Percentiles rank a stretch among this genome's conserved stretches.
Conservation (phyloP, 306 rosid species). For the Trichosanthes truncata region DNA sequence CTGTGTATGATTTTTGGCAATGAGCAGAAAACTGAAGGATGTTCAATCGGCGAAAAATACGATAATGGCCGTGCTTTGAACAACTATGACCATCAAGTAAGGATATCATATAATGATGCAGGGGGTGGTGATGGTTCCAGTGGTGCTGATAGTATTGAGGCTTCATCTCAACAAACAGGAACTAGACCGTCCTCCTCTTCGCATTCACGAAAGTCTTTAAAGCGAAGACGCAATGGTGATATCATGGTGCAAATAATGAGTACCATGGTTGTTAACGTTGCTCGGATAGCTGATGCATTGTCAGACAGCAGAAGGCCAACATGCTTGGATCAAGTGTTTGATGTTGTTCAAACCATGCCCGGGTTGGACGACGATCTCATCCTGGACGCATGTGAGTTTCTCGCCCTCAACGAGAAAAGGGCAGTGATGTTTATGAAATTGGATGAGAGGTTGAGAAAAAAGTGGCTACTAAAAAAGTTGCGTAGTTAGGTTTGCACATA, state of each 20-base stretch:
- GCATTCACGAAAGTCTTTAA: constrained; percentile 30
- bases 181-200: constrained; percentile 39
- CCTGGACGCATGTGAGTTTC: constrained; percentile 45
- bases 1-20: constrained; percentile 37
- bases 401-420: constrained; percentile 38
- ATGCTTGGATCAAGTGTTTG: constrained; percentile 41
- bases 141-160: constrained; percentile 23
- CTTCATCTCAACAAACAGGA: constrained; percentile 41
- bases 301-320: constrained; percentile 20
- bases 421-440: constrained; percentile 44
- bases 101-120: constrained; percentile 7
- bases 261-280: constrained; percentile 41
- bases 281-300: constrained; percentile 45
- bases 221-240: constrained; percentile 26
- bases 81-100: constrained; percentile 22
- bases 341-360: constrained; percentile 32
- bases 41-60: constrained; percentile 24
- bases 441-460: constrained; percentile 37
- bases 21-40: constrained; percentile 28
- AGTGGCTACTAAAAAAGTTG: constrained; percentile 42
- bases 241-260: constrained; percentile 37
- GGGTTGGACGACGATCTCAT: constrained; percentile 51
- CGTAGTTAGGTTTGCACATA: constrained; percentile 18
- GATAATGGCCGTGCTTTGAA: constrained; percentile 19
- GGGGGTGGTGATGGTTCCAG: constrained; percentile 27